Evolutionary conservation across 352 stramenopile genomes (phyloP), one percentile per base, ranked within the genome.

Genomic region (Globisporangium yorkense): DNA sequence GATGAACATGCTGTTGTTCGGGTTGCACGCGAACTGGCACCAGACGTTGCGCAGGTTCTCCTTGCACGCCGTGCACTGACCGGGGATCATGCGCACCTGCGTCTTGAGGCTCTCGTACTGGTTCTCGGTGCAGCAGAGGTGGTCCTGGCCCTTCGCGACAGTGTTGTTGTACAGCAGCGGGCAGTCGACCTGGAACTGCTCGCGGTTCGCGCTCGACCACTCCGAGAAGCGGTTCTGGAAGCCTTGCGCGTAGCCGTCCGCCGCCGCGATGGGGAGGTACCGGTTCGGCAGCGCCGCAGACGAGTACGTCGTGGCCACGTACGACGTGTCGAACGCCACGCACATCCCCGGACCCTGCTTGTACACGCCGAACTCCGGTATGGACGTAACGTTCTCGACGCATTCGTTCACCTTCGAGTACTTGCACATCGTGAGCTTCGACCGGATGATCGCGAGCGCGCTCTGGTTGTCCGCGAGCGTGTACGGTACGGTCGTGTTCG

Each of bases 1-100:
- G 49, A 93, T 63, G 47, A 88, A 93, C 63, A 86, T 65, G 46
- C 75, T 86, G 62, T 93, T 90, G 65, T 63, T 93, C 10, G 84
- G 84, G 59, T 86, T 82, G 60, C 84, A 93, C 6, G 77, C 78
- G 54, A 86, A 89, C 50, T 91, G 81, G 65, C 81, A 93, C 79
- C 79, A 92, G 41, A 91, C 62, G 55, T 91, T 90, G 51, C 74
- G 75, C 54, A 90, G 57, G 48, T 89, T 89, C 51, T 87, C 64
- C 65, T 87, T 87, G 61, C 81, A 93, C 12, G 79, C 71, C 20
- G 79, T 71, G 59, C 84, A 92, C 27, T 80, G 65, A 5, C 72
- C 77, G 2, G 68, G 68, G 39, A 92, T 67, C 66, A 84, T 55
- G n/a, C 73, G 72, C 37, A 89, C 63, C 50, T 90, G 77, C 10